Base-by-base conservation (phyloP, 768 basidiomycete species). In the Lentinula edodes region DNA sequence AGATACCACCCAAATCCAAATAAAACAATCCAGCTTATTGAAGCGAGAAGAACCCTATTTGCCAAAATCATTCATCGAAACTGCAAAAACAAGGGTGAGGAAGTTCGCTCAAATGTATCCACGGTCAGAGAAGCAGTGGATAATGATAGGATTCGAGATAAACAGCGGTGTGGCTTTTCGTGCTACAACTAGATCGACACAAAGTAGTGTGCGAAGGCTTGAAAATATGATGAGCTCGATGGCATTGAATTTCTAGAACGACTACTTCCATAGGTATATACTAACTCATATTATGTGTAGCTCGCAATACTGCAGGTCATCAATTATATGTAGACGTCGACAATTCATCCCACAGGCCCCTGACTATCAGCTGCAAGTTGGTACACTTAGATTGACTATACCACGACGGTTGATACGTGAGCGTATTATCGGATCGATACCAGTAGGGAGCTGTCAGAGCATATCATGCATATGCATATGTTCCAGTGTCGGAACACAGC, bases 41-140 rank as follows among this genome's bases (percentile, higher is more conserved):
- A 39, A 51, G 8, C 43, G 18, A 34, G 63, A 61, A 52, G 34
- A 3, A 2, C 23, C 60, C 9, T 60, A 64, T 54, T 53, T 65
- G 9, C 62, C 62, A 9, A 38, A 56, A 28, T 38, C 56, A 20
- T 68, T 68, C 38, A 45, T 66, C 8, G 52, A 48, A 15, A 57
- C 56, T 34, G 63, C 62, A 13, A 60, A 60, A 41, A 28, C 13
- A 7, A 48, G 65, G 28, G 67, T 66, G 3, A 53, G 9, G 41
- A 51, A 56, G 57, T 65, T 52, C 53, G 39, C 45, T 16, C 28
- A 43, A 28, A 20, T 18, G 23, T 52, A 59, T 48, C 62, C 62
- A 35, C 16, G 39, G 18, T 55, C 64, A 15, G 48, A 13, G 20
- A 51, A 45, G 35, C 59, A 61, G 7, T 65, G 64, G 64, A 35